phyloP scores from a whole-genome alignment of 345 rosid species.

The Aethionema arabicum region DNA sequence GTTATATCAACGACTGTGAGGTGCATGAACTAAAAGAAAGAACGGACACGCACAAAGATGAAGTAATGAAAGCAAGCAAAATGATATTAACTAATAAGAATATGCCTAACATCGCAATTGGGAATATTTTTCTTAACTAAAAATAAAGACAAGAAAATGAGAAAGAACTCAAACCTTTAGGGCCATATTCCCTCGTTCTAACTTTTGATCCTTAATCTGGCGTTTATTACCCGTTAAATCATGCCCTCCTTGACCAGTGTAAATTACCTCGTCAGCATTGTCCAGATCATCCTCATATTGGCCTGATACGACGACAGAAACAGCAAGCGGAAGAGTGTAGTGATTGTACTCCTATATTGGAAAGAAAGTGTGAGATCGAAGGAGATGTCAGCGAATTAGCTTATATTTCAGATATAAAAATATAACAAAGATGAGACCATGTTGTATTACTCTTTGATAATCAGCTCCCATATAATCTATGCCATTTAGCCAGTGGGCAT shows the following conservation, averaged over 20 bases:
- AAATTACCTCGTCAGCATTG: constrained; percentile 81
- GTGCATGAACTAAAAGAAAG: not conserved
- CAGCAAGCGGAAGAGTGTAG: constrained; percentile 65
- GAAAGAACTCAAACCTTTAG: constrained; percentile 59
- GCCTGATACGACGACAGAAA: constrained; percentile 81
- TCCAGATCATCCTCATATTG: constrained; percentile 96
- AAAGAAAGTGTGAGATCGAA: not conserved
- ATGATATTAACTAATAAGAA: constrained; percentile 2
- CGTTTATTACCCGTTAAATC: constrained; percentile 79
- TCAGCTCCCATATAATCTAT: constrained; percentile 78
- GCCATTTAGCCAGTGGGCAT: constrained; percentile 93
- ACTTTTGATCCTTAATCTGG: constrained; percentile 67
- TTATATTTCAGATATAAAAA: not conserved
- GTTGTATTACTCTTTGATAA: constrained; percentile 47
- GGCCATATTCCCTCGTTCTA: constrained; percentile 85
- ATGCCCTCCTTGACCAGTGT: constrained; percentile 97
- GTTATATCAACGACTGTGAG: constrained; percentile 17
- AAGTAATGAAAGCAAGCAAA: constrained; percentile 7
- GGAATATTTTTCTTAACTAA: too few species aligned
- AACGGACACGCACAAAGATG: not conserved
- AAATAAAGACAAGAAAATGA: not conserved
- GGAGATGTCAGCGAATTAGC: not conserved
- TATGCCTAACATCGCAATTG: too few species aligned
- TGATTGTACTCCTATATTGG: constrained; percentile 49
- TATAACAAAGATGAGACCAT: not conserved